Conservation (phyloP, 2,329 filamentous ascomycete genomes). For the Epichloe sylvatica region DNA sequence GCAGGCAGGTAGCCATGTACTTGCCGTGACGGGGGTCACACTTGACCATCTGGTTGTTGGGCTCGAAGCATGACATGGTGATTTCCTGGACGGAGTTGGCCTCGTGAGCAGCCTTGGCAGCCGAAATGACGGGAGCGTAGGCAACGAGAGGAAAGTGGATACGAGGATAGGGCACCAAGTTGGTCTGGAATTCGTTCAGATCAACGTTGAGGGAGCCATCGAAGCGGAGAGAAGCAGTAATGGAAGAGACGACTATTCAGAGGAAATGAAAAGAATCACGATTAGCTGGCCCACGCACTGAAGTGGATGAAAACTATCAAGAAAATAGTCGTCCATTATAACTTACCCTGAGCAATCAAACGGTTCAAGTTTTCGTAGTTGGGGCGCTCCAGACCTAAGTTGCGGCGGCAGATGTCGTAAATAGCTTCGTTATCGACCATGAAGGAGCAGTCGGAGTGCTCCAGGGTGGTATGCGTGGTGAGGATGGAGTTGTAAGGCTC, state of each 20-base stretch:
- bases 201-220: conserved; percentile 98
- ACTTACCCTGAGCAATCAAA: conserved; percentile 81
- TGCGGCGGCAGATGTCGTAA: conserved; percentile 97
- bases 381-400: conserved; percentile 91
- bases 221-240: conserved; percentile 95
- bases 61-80: conserved; percentile 98
- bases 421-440: conserved; percentile 99
- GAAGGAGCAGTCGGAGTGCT: conserved; percentile 99
- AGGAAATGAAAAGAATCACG: neutral
- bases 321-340: neutral
- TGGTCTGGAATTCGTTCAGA: conserved; percentile 99
- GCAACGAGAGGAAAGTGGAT: conserved; percentile 99
- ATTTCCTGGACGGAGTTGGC: conserved; percentile 97
- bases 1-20: conserved; percentile 97
- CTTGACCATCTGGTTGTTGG: conserved; percentile 99
- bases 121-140: conserved; percentile 87
- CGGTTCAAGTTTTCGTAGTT: conserved; percentile 99
- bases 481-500: conserved; percentile 99
- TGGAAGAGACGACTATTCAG: conserved; percentile 76
- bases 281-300: neutral
- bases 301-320: neutral
- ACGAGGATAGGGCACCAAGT: conserved; percentile 94
- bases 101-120: conserved; percentile 92
- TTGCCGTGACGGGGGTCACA: conserved; percentile 97
- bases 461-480: conserved; percentile 95